Percentiles rank a stretch among this genome's conserved stretches.
These are phyloP conservation scores for Lachnellula occidentalis DNA, from an alignment of 2,329 filamentous ascomycete species.

Conservation along the genomic window DNA sequence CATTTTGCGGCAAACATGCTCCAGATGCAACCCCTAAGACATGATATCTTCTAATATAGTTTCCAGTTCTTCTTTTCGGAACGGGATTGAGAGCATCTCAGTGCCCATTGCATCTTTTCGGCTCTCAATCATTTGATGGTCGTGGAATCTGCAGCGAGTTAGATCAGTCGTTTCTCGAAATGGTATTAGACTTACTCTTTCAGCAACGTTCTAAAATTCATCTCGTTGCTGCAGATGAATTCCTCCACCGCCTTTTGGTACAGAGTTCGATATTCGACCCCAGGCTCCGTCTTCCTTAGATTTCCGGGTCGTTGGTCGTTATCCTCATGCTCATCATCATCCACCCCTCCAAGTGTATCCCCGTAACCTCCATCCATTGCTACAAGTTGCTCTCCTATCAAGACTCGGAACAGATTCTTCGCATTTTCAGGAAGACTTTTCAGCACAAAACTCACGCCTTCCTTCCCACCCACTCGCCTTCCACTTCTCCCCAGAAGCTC, in stretches of 20 bases:
- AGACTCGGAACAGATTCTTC: slow-evolving; percentile 74
- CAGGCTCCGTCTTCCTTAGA: slow-evolving; percentile 38
- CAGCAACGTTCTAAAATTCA: slow-evolving; percentile 86
- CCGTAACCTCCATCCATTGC: slow-evolving; percentile 53
- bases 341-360: slow-evolving; percentile 38
- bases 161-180: slow-evolving; percentile 12
- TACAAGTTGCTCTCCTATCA: slow-evolving; percentile 78
- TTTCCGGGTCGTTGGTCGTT: slow-evolving; percentile 27
- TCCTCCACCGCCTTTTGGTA: slow-evolving; percentile 96
- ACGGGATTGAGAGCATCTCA: slow-evolving; percentile 79
- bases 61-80: slow-evolving; percentile 83
- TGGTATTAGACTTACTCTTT: slow-evolving; percentile 65
- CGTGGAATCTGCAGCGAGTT: slow-evolving; percentile 65
- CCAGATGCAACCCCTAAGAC: slow-evolving; percentile 11
- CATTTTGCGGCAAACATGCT: neutral
- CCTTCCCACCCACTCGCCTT: slow-evolving; percentile 76
- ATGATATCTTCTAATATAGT: slow-evolving; percentile 73
- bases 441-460: slow-evolving; percentile 87
- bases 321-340: slow-evolving; percentile 41
- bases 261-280: slow-evolving; percentile 82
- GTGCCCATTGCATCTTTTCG: slow-evolving; percentile 80
- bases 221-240: slow-evolving; percentile 94
- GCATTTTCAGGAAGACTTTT: slow-evolving; percentile 90
- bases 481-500: slow-evolving; percentile 77
- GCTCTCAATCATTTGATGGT: slow-evolving; percentile 95